Conservation (phyloP, 2,329 filamentous ascomycete genomes). For the Trichoderma breve region DNA sequence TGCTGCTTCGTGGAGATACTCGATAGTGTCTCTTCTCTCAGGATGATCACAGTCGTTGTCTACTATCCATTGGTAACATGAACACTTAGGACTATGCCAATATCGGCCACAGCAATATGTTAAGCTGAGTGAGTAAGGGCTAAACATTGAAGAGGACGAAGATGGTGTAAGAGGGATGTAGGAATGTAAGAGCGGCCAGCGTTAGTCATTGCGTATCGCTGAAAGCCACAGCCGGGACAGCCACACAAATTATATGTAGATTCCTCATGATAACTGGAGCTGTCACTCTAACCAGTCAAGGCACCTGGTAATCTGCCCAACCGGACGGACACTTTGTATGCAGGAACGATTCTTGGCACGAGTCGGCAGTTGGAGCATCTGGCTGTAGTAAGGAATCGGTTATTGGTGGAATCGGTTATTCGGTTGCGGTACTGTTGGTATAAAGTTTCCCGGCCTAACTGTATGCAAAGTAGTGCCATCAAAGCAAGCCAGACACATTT, state of each 20-base stretch:
- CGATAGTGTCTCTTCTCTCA: background rate
- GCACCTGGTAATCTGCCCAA: background rate
- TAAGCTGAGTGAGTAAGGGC: background rate
- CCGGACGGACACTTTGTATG: background rate
- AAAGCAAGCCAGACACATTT: background rate
- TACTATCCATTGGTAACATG: background rate
- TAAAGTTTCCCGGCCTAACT: background rate
- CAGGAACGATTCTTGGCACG: background rate
- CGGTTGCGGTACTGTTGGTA: background rate
- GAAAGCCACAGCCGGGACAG: background rate
- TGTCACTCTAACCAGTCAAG: background rate
- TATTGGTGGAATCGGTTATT: background rate
- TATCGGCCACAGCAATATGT: background rate
- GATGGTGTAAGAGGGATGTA: background rate
- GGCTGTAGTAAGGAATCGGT: background rate
- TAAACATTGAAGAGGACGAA: background rate
- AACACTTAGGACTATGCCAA: background rate
- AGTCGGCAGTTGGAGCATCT: background rate
- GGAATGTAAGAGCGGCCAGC: background rate
- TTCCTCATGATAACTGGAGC: background rate
- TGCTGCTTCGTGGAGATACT: background rate
- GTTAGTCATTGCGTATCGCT: background rate
- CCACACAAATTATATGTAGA: background rate
- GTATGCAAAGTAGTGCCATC: background rate
- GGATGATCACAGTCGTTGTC: too few relatives aligned